Evolutionary conservation across 768 basidiomycete genomes (phyloP), one percentile per base, ranked within the genome.

Genomic region (Calocera cornea): DNA sequence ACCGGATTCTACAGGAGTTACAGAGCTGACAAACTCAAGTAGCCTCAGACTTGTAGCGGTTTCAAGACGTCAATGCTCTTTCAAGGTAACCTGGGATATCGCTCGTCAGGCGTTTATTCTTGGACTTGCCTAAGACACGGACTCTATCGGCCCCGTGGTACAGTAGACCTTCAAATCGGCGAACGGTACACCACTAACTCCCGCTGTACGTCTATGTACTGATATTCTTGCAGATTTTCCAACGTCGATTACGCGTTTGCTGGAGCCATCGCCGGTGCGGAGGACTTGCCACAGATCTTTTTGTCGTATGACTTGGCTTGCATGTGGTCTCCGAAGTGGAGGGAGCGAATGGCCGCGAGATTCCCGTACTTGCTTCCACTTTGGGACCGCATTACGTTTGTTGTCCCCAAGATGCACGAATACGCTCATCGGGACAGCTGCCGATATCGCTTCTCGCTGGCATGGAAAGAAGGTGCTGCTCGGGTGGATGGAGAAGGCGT

Each of bases 401-500:
- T 34, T 29, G 34, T 73, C 1, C 72, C 72, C 0, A 73, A 73
- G 44, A 54, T 73, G 19, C 72, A 73, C 29, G 65, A 69, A n/a
- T 41, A 71, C 1, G 74, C 74, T 0, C 76, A 75, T 68, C 65
- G 68, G 17, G 34, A 63, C 1, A 64, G 22, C 0, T 75, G 74
- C 44, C 69, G 69, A 27, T 47, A 36, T 5, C 3, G 44, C 3
- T 76, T 64, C 63, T 73, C 73, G 0, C 71, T 71, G 0, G 71
- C 72, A 1, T 77, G 75, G 41, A 70, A 33, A 1, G 8, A 24
- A 1, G 12, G 64, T 19, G 70, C 70, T 0, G 73, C 73, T 0
- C 73, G 76, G 36, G 75, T 75, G 44, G 70, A 74, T 67, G 77
- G 77, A 0, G 76, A 78, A 69, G 73, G 70, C 0, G 72, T 74